Percentiles rank a stretch among this genome's conserved stretches.
phyloP scores from a whole-genome alignment of 116 monocot species.

The Dioscorea cayenensis region DNA sequence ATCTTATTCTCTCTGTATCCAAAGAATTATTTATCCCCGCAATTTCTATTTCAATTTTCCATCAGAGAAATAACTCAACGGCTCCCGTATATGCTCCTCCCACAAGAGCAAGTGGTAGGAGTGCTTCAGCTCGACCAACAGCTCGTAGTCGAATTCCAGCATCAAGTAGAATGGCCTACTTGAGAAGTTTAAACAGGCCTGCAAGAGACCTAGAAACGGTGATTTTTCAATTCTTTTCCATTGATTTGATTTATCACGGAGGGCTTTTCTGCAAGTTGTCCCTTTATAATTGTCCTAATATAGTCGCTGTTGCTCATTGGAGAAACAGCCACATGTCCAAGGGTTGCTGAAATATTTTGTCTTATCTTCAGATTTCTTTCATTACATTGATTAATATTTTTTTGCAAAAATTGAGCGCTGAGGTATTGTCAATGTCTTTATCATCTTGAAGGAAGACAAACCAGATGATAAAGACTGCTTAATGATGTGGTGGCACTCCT shows the following conservation, averaged over 20 bases:
- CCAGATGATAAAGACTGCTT: too few species aligned
- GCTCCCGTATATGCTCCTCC: not conserved
- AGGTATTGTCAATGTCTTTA: too few species aligned
- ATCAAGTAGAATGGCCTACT: constrained; percentile 20
- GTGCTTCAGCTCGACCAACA: constrained; percentile 15
- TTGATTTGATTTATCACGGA: not conserved
- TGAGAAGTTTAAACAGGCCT: constrained; percentile 27
- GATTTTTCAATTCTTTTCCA: not conserved
- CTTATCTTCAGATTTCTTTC: too few species aligned
- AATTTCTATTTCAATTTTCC: not conserved
- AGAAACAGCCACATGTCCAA: too few species aligned
- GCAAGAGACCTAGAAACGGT: constrained; percentile 49
- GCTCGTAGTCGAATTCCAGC: constrained; percentile 17
- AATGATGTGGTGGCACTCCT: too few species aligned
- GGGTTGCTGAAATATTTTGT: too few species aligned
- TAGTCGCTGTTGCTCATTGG: too few species aligned
- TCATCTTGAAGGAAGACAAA: too few species aligned
- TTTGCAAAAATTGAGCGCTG: too few species aligned
- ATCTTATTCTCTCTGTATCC: not conserved
- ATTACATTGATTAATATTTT: too few species aligned
- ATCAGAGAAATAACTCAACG: not conserved
- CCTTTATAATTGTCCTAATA: too few species aligned
- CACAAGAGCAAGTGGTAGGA: not conserved
- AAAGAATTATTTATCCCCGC: not conserved
- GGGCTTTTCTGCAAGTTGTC: not conserved